A percentile compares a stretch with the other conserved stretches of the same genome.
These are phyloP conservation scores for Lobosporangium transversale DNA, from an alignment of 192 early-diverging fungal genomes.

Conservation along the genomic window DNA sequence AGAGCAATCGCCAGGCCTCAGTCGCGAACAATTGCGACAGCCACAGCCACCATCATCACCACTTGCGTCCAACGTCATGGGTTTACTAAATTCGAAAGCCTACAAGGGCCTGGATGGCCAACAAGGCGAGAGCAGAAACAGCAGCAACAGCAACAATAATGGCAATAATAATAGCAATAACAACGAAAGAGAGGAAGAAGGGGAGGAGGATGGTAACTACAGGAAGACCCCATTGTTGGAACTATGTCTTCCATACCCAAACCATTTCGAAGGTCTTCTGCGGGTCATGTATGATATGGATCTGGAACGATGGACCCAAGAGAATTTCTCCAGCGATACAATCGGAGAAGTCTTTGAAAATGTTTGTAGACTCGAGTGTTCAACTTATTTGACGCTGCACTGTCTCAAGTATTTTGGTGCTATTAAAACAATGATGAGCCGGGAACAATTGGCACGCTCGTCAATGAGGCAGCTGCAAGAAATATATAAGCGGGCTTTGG, in stretches of 20 bases:
- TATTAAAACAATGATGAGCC: too few relatives aligned
- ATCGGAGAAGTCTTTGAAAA: slow-evolving; percentile 13
- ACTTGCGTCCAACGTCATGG: too few relatives aligned
- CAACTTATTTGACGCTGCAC: background rate
- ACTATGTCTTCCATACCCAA: slow-evolving; percentile 8
- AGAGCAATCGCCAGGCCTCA: too few relatives aligned
- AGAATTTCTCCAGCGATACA: slow-evolving; percentile 4
- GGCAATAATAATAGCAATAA: background rate
- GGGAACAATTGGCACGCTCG: background rate
- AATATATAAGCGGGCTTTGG: background rate
- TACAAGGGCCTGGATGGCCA: too few relatives aligned
- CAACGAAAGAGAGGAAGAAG: background rate
- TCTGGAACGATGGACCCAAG: slow-evolving; percentile 2
- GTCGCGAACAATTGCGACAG: too few relatives aligned
- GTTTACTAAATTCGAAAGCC: too few relatives aligned
- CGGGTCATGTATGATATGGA: slow-evolving; percentile 20
- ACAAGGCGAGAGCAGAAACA: background rate
- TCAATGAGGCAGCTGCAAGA: background rate
- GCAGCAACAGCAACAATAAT: background rate
- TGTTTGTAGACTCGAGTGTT: slow-evolving; percentile 20
- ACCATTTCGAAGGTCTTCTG: slow-evolving; percentile 15
- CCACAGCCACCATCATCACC: too few relatives aligned
- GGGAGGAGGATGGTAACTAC: background rate
- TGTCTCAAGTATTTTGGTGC: slow-evolving; percentile 33
- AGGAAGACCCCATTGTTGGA: slow-evolving; percentile 3